Conservation (phyloP, 1,139 yeast genomes). For the Eremothecium sinecaudum region DNA sequence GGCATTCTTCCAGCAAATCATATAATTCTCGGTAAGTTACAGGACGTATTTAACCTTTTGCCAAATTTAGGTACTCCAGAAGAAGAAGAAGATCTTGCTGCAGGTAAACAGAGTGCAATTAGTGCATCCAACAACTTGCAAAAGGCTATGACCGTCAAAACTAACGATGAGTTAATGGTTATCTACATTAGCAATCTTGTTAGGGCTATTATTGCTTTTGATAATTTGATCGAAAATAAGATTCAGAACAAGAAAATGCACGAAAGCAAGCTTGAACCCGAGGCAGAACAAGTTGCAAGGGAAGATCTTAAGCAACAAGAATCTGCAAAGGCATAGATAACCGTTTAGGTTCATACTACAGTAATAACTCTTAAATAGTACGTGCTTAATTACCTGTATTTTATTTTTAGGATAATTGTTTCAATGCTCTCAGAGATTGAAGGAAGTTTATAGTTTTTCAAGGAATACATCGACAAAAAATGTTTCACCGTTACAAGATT, state of each 20-base stretch:
- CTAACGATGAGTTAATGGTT: slow-evolving; percentile 93
- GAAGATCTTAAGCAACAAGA: slow-evolving; percentile 12
- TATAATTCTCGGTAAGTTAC: slow-evolving; percentile 81
- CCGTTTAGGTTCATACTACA: not conserved
- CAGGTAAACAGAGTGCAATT: slow-evolving; percentile 1
- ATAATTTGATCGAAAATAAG: slow-evolving; percentile 92
- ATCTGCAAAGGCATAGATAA: slow-evolving; percentile 6
- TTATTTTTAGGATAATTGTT: no score
- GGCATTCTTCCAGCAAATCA: slow-evolving; percentile 81
- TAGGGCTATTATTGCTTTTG: slow-evolving; percentile 91
- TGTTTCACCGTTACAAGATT: no score
- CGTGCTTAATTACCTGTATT: no score
- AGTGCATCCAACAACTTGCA: slow-evolving; percentile 43
- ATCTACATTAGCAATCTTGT: slow-evolving; percentile 83
- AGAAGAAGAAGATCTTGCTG: slow-evolving; percentile 19
- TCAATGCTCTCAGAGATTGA: no score
- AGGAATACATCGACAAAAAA: no score
- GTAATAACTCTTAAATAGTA: no score
- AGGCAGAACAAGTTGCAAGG: slow-evolving; percentile 12
- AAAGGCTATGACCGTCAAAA: slow-evolving; percentile 79
- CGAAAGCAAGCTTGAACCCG: slow-evolving; percentile 18
- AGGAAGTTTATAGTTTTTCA: no score
- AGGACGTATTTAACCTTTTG: slow-evolving; percentile 84
- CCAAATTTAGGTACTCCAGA: slow-evolving; percentile 55
- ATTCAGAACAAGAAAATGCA: slow-evolving; percentile 65